A percentile compares a stretch with the other conserved stretches of the same genome.
These are phyloP conservation scores for Copromyces sp. DNA, from an alignment of 495 filamentous ascomycete species.

Conservation along the genomic window DNA sequence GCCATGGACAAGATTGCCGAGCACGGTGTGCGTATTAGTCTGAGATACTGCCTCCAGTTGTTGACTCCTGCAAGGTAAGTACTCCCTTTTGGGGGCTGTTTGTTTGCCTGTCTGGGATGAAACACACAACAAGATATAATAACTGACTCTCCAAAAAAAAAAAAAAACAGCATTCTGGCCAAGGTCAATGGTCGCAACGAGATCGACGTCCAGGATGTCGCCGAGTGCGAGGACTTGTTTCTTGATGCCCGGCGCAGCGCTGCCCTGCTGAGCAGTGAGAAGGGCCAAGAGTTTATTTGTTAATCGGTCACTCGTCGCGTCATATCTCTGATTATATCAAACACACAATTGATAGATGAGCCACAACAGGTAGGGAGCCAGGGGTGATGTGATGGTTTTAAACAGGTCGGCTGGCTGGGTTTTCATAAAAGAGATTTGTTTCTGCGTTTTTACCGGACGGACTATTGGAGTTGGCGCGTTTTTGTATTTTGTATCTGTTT, in stretches of 20 bases:
- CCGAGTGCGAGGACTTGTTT: slow-evolving; percentile 84
- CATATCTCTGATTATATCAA: slow-evolving; percentile 20
- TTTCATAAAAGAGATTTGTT: slow-evolving; percentile 20
- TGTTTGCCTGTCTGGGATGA: not conserved
- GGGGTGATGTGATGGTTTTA: not conserved
- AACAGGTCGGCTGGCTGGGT: slow-evolving; percentile 7
- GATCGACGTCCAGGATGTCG: slow-evolving; percentile 73
- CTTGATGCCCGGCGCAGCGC: slow-evolving; percentile 83
- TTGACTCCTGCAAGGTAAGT: slow-evolving; percentile 68
- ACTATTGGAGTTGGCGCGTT: slow-evolving; percentile 17
- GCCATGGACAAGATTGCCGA: slow-evolving; percentile 78
- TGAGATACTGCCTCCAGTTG: slow-evolving; percentile 87
- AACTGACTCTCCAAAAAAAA: too few species aligned
- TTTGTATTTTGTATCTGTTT: slow-evolving; percentile 8
- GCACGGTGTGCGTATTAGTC: slow-evolving; percentile 74
- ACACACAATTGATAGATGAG: slow-evolving; percentile 22
- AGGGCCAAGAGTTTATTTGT: slow-evolving; percentile 50
- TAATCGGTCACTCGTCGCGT: slow-evolving; percentile 15
- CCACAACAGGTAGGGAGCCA: not conserved
- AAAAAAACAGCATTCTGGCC: slow-evolving; percentile 43
- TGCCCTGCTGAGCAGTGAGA: slow-evolving; percentile 52
- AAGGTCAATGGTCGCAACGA: slow-evolving; percentile 57
- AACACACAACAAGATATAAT: too few species aligned
- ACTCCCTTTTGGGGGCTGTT: not conserved
- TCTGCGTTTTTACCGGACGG: slow-evolving; percentile 10